phyloP scores from a whole-genome alignment of 176 grass and related monocot species.

The Avena insularis region DNA sequence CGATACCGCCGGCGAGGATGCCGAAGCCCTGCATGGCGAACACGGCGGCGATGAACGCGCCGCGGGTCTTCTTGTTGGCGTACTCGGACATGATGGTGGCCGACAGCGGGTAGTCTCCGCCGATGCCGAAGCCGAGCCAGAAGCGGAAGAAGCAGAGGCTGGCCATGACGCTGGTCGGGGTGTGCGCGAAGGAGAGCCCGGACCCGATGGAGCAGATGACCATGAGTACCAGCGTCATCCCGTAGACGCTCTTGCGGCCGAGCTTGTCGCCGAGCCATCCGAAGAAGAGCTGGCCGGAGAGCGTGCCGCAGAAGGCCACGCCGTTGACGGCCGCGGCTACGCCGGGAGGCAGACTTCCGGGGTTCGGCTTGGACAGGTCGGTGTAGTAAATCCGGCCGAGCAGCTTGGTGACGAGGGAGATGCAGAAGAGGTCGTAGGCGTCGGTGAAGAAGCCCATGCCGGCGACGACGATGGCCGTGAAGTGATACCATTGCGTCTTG shows the following conservation, averaged over 20 bases:
- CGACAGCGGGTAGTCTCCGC: constrained; percentile 78
- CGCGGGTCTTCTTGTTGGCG: constrained; percentile 80
- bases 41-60: constrained; percentile 85
- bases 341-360: neutral
- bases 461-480: constrained; percentile 80
- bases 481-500: constrained; percentile 82
- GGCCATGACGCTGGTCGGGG: constrained; percentile 48
- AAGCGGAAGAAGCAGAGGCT: constrained; percentile 92
- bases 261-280: constrained; percentile 62
- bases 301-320: constrained; percentile 52
- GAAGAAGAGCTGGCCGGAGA: constrained; percentile 70
- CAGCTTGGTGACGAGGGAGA: constrained; percentile 74
- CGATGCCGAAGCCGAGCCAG: constrained; percentile 93
- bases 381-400: constrained; percentile 79
- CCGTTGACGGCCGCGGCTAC: constrained; percentile 18
- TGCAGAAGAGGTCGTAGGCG: constrained; percentile 91
- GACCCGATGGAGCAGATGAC: constrained; percentile 51
- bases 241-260: constrained; percentile 62
- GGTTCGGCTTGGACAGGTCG: constrained; percentile 21
- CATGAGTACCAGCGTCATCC: constrained; percentile 65
- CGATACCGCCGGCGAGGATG: constrained; percentile 59
- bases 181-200: neutral
- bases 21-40: constrained; percentile 88
- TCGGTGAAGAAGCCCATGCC: constrained; percentile 98
- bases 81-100: constrained; percentile 97